A percentile compares a stretch with the other conserved stretches of the same genome.
Conservation (phyloP, 768 basidiomycete genomes). For the Rhodotorula diobovata region DNA sequence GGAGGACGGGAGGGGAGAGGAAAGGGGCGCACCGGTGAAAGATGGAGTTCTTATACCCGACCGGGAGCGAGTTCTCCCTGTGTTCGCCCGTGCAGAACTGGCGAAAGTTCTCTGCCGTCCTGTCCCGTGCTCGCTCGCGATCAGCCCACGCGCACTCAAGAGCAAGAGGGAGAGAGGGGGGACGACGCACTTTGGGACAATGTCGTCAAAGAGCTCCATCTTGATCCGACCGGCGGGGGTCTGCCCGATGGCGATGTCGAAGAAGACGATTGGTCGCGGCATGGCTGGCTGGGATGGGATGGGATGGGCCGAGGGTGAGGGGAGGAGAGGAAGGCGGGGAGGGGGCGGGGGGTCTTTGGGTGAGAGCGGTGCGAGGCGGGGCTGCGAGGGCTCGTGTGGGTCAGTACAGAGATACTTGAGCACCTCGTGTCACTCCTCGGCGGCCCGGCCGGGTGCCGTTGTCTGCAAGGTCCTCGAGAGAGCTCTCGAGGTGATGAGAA, state of each 20-base stretch:
- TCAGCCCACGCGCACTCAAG: neutral
- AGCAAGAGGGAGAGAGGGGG: neutral
- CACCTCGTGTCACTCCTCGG: too few species aligned
- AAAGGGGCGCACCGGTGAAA: slow-evolving; percentile 33
- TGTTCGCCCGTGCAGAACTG: slow-evolving; percentile 97
- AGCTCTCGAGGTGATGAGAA: too few species aligned
- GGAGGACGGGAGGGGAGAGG: neutral
- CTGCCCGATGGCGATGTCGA: slow-evolving; percentile 95
- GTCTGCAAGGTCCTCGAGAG: too few species aligned
- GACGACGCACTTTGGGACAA: slow-evolving; percentile 78
- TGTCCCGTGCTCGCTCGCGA: slow-evolving; percentile 44
- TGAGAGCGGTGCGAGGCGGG: too few species aligned
- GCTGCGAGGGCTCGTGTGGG: neutral
- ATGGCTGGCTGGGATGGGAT: neutral
- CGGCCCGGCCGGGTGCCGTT: too few species aligned
- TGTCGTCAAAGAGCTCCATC: slow-evolving; percentile 95
- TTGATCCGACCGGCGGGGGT: slow-evolving; percentile 91
- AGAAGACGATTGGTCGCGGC: slow-evolving; percentile 81
- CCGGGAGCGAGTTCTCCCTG: slow-evolving; percentile 55
- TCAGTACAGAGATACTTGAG: neutral
- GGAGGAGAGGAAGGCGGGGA: neutral
- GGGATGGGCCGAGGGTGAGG: neutral
- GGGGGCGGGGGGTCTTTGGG: too few species aligned
- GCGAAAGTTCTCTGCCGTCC: slow-evolving; percentile 96
- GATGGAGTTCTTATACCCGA: slow-evolving; percentile 41